Conservation (phyloP, 2,329 filamentous ascomycete genomes). For the Juglanconis oblonga region DNA sequence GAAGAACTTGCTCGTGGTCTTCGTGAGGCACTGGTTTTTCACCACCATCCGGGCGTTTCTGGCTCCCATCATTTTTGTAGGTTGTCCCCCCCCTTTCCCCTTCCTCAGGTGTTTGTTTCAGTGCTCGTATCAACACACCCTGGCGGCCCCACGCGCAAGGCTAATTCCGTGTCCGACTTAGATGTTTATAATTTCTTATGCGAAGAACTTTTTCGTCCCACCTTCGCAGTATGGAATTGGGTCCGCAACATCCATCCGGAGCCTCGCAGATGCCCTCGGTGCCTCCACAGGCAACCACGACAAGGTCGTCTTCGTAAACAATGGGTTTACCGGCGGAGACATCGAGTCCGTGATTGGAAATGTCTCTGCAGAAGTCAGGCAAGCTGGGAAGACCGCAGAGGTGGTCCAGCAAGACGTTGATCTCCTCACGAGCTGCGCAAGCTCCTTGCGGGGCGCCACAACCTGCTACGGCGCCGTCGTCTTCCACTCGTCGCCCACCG, state of each 20-base stretch:
- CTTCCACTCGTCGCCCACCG: conserved; percentile 66
- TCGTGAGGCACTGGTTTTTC: conserved; percentile 50
- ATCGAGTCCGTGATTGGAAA: conserved; percentile 69
- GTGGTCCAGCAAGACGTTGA: conserved; percentile 20
- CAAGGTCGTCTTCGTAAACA: conserved; percentile 77
- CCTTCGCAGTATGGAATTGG: conserved; percentile 75
- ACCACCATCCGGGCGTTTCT: conserved; percentile 55
- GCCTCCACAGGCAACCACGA: conserved; percentile 44
- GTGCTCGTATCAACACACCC: no score
- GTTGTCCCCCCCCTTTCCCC: background rate
- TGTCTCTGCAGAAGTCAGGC: conserved; percentile 56
- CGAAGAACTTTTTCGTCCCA: conserved; percentile 79
- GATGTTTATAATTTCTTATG: conserved; percentile 61
- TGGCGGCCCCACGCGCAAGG: background rate
- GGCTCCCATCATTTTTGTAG: conserved; percentile 28
- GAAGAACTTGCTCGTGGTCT: conserved; percentile 60
- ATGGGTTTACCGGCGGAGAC: conserved; percentile 63
- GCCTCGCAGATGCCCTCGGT: conserved; percentile 61
- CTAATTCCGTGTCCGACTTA: background rate
- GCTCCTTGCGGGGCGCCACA: conserved; percentile 61
- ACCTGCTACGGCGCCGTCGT: conserved; percentile 70
- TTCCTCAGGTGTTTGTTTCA: background rate
- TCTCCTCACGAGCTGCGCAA: conserved; percentile 47
- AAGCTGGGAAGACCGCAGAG: conserved; percentile 24
- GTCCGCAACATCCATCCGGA: conserved; percentile 55